Evolutionary conservation across 2,329 filamentous ascomycete species (phyloP).

Genomic region (Ilyonectria sp.): DNA sequence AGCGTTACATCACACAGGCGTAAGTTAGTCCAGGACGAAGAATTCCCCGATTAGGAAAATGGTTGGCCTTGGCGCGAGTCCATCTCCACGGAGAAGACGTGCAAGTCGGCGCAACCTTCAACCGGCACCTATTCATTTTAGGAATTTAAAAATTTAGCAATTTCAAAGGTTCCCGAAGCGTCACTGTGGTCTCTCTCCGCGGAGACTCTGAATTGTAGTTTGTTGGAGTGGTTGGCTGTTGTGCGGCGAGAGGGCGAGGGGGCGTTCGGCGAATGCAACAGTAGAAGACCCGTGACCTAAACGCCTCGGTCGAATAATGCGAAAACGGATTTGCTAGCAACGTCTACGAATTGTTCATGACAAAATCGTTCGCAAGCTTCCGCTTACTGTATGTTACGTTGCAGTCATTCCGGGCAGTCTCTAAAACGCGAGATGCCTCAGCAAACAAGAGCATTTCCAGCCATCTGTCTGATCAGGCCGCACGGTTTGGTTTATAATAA

Average conservation of each 20-base stretch:
- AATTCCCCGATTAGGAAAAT: conserved; percentile 22
- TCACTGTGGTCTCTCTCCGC: background rate
- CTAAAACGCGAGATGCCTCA: too few relatives aligned
- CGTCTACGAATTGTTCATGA: background rate
- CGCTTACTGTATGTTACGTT: background rate
- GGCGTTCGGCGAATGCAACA: background rate
- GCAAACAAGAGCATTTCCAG: too few relatives aligned
- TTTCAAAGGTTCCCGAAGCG: background rate
- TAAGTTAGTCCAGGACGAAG: background rate
- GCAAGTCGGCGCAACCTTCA: background rate
- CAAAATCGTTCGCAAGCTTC: background rate
- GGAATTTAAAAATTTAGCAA: background rate
- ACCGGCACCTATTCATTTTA: background rate
- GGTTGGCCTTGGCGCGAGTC: background rate
- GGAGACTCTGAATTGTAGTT: background rate
- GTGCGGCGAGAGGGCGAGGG: background rate
- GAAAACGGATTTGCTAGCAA: background rate
- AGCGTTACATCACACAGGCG: conserved; percentile 1
- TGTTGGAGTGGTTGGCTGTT: background rate
- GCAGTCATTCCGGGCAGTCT: too few relatives aligned
- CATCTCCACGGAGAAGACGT: conserved; percentile 4
- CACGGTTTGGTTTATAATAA: too few relatives aligned
- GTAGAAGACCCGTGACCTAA: too few relatives aligned
- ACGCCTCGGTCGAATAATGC: background rate
- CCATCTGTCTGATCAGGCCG: too few relatives aligned